phyloP scores from a whole-genome alignment of 257 asterid genomes.

The Apocynum venetum region DNA sequence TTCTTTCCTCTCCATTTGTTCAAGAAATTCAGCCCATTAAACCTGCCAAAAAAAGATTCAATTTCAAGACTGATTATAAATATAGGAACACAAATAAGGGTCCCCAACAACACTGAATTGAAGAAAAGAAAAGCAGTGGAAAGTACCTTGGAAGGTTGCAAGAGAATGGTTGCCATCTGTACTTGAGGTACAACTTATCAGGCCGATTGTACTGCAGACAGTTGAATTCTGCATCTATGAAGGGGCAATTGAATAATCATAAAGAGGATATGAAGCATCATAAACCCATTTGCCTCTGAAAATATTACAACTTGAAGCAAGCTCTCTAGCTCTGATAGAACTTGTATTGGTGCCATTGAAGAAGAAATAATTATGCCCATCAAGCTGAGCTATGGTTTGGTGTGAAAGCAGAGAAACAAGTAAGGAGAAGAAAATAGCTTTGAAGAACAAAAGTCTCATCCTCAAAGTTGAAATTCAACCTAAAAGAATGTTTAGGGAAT shows the following conservation, averaged over 20 bases:
- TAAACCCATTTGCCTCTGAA: slow-evolving; percentile 81
- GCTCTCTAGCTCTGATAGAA: slow-evolving; percentile 23
- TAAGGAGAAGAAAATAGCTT: slow-evolving; percentile 32
- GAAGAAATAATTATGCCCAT: slow-evolving; percentile 18
- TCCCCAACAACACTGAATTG: too few relatives aligned
- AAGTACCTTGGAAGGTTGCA: slow-evolving; percentile 70
- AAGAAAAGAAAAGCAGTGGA: not conserved
- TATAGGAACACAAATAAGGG: too few relatives aligned
- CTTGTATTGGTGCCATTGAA: slow-evolving; percentile 26
- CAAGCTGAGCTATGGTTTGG: slow-evolving; percentile 30
- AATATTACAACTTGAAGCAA: slow-evolving; percentile 50
- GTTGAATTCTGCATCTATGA: slow-evolving; percentile 78
- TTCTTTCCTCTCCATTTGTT: slow-evolving; percentile 82
- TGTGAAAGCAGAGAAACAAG: slow-evolving; percentile 29
- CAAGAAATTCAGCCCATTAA: slow-evolving; percentile 71
- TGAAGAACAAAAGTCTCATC: slow-evolving; percentile 32
- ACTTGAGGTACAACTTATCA: slow-evolving; percentile 65
- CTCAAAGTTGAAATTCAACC: slow-evolving; percentile 18
- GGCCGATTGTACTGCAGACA: slow-evolving; percentile 74
- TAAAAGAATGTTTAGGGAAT: not conserved
- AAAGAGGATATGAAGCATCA: slow-evolving; percentile 84
- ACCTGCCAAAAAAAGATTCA: slow-evolving; percentile 37
- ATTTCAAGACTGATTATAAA: too few relatives aligned
- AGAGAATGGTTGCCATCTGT: slow-evolving; percentile 89
- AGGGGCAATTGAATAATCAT: slow-evolving; percentile 96